Evolutionary conservation across 768 basidiomycete genomes (phyloP).

Genomic region (Trichaptum fuscoviolaceum): DNA sequence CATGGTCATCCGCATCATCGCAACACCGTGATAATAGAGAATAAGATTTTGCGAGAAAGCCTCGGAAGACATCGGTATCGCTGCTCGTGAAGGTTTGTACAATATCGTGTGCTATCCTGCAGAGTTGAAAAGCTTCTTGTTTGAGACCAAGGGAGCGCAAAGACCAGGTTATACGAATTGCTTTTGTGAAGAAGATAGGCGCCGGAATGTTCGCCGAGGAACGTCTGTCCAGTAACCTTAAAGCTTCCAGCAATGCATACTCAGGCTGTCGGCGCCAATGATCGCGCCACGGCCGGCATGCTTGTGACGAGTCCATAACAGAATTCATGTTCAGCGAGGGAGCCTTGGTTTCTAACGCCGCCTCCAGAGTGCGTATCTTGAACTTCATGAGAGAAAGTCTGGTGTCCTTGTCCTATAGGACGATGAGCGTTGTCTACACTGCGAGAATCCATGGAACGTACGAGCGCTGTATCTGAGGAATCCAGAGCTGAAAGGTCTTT

Average conservation of each 20-base stretch:
- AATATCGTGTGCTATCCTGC: background rate
- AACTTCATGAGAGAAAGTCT: background rate
- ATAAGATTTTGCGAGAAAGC: constrained; percentile 6
- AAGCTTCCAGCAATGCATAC: background rate
- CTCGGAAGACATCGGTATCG: constrained; percentile 6
- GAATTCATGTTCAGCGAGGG: background rate
- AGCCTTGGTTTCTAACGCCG: background rate
- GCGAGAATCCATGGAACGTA: background rate
- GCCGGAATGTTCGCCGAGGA: background rate
- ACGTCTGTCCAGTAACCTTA: background rate
- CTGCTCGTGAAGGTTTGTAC: background rate
- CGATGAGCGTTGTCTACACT: background rate
- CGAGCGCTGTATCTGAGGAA: background rate
- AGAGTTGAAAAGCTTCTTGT: background rate
- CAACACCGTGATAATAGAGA: constrained; percentile 5
- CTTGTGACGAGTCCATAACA: background rate
- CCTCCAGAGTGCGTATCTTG: background rate
- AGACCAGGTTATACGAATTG: background rate
- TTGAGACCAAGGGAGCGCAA: background rate
- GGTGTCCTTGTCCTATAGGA: background rate
- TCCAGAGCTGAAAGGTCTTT: background rate
- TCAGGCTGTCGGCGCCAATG: background rate
- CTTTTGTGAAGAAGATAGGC: background rate
- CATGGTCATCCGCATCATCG: constrained; percentile 7
- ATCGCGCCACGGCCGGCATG: background rate